Percentiles rank a stretch among this genome's conserved stretches.
Conservation (phyloP, 2,329 filamentous ascomycete species). For the Verticillium alfalfae region DNA sequence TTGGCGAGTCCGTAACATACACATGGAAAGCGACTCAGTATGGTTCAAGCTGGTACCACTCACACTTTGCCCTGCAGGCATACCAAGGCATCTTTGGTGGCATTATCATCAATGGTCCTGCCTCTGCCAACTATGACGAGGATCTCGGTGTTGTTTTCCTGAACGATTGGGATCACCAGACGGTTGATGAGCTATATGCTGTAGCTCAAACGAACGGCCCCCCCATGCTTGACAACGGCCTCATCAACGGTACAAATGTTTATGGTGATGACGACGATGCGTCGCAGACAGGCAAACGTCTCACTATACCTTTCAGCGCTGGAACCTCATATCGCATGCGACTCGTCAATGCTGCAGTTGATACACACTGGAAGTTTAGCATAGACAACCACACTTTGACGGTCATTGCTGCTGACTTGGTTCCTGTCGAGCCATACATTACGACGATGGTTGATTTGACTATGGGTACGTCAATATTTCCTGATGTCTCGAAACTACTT, state of each 20-base stretch:
- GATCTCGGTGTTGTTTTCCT: constrained; percentile 57
- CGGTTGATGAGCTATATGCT: constrained; percentile 29
- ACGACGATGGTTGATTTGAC: constrained; percentile 44
- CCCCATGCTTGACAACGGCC: constrained; percentile 35
- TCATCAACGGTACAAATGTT: constrained; percentile 37
- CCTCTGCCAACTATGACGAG: constrained; percentile 53
- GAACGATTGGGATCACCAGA: constrained; percentile 51
- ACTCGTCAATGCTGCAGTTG: constrained; percentile 40
- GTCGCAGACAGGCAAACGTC: constrained; percentile 22
- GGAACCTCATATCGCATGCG: constrained; percentile 40
- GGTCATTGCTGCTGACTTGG: constrained; percentile 53
- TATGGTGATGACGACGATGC: constrained; percentile 20
- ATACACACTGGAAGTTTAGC: constrained; percentile 40
- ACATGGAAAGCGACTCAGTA: constrained; percentile 50
- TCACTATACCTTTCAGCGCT: constrained; percentile 28
- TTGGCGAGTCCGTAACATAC: constrained; percentile 49
- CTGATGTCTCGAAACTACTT: constrained; percentile 8
- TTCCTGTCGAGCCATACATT: constrained; percentile 50
- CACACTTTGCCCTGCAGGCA: constrained; percentile 44
- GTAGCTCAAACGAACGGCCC: constrained; percentile 21
- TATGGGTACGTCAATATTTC: constrained; percentile 34
- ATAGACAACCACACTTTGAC: constrained; percentile 52
- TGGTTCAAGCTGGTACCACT: constrained; percentile 56
- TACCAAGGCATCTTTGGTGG: constrained; percentile 54
- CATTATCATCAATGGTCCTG: constrained; percentile 57